Percentiles rank a stretch among this genome's conserved stretches.
Conservation (phyloP, 2,329 filamentous ascomycete genomes). For the Neopestalotiopsis rosae region DNA sequence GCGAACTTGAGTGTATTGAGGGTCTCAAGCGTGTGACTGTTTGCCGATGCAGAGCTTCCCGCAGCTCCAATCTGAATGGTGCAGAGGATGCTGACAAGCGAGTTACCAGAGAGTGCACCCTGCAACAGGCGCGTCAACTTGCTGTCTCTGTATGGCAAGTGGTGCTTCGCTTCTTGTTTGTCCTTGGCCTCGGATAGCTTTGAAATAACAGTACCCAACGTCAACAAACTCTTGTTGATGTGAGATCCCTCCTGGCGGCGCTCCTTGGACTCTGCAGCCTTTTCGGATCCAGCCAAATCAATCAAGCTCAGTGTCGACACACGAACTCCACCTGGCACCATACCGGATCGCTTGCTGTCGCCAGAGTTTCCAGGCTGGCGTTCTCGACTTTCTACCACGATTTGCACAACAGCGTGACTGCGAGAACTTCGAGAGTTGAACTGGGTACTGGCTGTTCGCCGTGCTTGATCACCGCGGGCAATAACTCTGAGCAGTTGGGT, state of each 20-base stretch:
- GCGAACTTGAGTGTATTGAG: conserved; percentile 97
- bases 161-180: conserved; percentile 90
- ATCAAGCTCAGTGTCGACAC: conserved; percentile 96
- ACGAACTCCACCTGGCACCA: conserved; percentile 85
- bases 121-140: conserved; percentile 94
- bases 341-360: conserved; percentile 70
- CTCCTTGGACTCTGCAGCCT: conserved; percentile 94
- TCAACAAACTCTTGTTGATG: conserved; percentile 97
- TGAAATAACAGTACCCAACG: conserved; percentile 92
- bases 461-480: conserved; percentile 87
- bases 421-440: conserved; percentile 97
- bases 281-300: conserved; percentile 94
- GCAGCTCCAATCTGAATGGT: conserved; percentile 89
- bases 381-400: conserved; percentile 95
- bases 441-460: conserved; percentile 91
- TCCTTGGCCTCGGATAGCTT: conserved; percentile 90
- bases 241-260: conserved; percentile 92
- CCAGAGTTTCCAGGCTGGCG: conserved; percentile 65
- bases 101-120: conserved; percentile 89
- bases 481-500: conserved; percentile 95
- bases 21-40: conserved; percentile 83
- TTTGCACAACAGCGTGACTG: conserved; percentile 97
- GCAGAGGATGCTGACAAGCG: conserved; percentile 95
- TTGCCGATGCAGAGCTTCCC: conserved; percentile 72
- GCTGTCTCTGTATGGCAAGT: conserved; percentile 95